These are phyloP conservation scores for Alternaria dauci DNA, from an alignment of 2,329 filamentous ascomycete genomes.

Conservation along the genomic window DNA sequence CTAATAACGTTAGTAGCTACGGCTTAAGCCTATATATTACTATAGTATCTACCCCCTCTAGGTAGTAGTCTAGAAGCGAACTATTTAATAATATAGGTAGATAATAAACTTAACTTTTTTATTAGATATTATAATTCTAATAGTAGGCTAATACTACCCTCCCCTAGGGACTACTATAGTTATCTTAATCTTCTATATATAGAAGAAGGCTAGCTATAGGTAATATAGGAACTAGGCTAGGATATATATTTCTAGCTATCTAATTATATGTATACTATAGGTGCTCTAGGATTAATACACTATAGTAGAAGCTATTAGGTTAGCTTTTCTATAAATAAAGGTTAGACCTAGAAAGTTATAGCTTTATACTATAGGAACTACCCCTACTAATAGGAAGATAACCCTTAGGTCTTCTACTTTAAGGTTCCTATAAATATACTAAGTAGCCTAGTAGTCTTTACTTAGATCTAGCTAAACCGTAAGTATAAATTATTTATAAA, in stretches of 20 bases:
- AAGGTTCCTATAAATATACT: slow-evolving; percentile 52
- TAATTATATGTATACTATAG: slow-evolving; percentile 20
- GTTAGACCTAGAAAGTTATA: slow-evolving; percentile 53
- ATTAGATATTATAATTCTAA: slow-evolving; percentile 53
- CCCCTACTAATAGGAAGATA: slow-evolving; percentile 50
- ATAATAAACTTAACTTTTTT: slow-evolving; percentile 49
- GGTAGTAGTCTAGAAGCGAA: slow-evolving; percentile 54
- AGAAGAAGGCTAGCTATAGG: slow-evolving; percentile 49
- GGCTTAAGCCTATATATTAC: slow-evolving; percentile 47
- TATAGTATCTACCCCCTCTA: slow-evolving; percentile 53
- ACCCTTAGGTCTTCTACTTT: slow-evolving; percentile 53
- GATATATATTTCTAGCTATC: slow-evolving; percentile 45
- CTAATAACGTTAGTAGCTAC: neutral
- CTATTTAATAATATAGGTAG: slow-evolving; percentile 13
- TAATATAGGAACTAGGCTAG: slow-evolving; percentile 51
- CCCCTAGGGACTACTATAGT: slow-evolving; percentile 50
- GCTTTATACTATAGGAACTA: slow-evolving; percentile 56
- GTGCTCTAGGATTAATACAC: slow-evolving; percentile 42
- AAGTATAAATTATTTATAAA: slow-evolving; percentile 57
- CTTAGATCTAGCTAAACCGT: slow-evolving; percentile 58
- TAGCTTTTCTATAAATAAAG: slow-evolving; percentile 53
- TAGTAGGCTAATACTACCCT: slow-evolving; percentile 23
- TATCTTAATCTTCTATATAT: slow-evolving; percentile 53
- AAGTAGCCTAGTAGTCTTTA: slow-evolving; percentile 50
- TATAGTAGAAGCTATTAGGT: slow-evolving; percentile 55